Conservation (phyloP, 768 basidiomycete genomes). For the Leucogyrophana mollusca region DNA sequence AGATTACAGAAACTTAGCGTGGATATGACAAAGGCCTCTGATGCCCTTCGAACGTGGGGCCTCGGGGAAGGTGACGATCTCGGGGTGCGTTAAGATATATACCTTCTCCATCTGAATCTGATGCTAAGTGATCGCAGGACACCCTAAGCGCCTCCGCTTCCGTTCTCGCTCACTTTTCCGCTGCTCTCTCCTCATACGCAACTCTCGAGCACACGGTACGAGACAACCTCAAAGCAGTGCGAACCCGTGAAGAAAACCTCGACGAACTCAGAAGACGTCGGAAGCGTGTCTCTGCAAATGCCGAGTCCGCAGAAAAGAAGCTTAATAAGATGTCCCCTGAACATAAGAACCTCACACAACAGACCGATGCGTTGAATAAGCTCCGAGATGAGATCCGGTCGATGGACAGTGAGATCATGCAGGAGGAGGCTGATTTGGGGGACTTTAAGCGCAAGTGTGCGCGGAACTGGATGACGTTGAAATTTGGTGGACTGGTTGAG, state of each 20-base stretch:
- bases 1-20: conserved; percentile 66
- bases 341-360: conserved; percentile 75
- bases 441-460: conserved; percentile 80
- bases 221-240: conserved; percentile 74
- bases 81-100: conserved; percentile 45
- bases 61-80: conserved; percentile 82
- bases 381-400: conserved; percentile 74
- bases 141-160: conserved; percentile 68
- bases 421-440: conserved; percentile 74
- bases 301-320: conserved; percentile 86
- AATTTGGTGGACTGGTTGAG: conserved; percentile 86
- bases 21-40: conserved; percentile 68
- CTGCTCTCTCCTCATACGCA: conserved; percentile 68
- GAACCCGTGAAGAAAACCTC: conserved; percentile 80
- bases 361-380: conserved; percentile 69
- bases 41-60: conserved; percentile 73
- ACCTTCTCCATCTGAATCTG: neutral
- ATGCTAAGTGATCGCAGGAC: conserved; percentile 48
- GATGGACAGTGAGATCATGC: conserved; percentile 82
- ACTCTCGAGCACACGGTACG: conserved; percentile 63
- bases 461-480: conserved; percentile 72
- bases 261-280: conserved; percentile 75
- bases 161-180: conserved; percentile 64
- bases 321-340: conserved; percentile 87
- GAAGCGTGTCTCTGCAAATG: conserved; percentile 61